These are phyloP conservation scores for Fusarium odoratissimum DNA, from an alignment of 2,329 filamentous ascomycete species.

Conservation along the genomic window DNA sequence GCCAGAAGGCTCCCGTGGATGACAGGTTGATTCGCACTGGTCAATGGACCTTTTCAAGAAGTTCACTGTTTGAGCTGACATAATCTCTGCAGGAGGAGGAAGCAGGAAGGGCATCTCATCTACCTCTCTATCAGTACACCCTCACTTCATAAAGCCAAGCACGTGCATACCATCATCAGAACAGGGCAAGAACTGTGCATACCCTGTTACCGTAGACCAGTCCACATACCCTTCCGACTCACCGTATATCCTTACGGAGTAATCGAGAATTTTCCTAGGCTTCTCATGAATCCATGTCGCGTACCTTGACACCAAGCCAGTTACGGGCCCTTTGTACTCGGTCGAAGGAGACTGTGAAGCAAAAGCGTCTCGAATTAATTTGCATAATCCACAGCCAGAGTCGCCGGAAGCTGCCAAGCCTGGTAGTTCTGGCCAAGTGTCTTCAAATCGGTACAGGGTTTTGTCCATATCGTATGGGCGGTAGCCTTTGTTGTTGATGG, in stretches of 20 bases:
- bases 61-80: not conserved
- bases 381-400: not conserved
- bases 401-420: not conserved
- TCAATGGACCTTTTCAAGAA: not conserved
- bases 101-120: not conserved
- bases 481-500: not conserved
- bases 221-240: not conserved
- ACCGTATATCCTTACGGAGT: not conserved
- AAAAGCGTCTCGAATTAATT: not conserved
- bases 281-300: accelerated
- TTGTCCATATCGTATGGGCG: not conserved
- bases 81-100: not conserved
- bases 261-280: not conserved
- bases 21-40: not conserved
- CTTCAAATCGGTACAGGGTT: accelerated
- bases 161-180: not conserved
- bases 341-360: not conserved
- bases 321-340: not conserved
- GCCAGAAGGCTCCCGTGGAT: not conserved
- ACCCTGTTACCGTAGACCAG: too few relatives aligned
- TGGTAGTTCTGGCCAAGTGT: not conserved
- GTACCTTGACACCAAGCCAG: not conserved
- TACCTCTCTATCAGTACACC: not conserved
- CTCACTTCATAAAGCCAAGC: not conserved
- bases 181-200: not conserved